Conservation (phyloP, 2,329 filamentous ascomycete species). For the Microascus cirrosus region DNA sequence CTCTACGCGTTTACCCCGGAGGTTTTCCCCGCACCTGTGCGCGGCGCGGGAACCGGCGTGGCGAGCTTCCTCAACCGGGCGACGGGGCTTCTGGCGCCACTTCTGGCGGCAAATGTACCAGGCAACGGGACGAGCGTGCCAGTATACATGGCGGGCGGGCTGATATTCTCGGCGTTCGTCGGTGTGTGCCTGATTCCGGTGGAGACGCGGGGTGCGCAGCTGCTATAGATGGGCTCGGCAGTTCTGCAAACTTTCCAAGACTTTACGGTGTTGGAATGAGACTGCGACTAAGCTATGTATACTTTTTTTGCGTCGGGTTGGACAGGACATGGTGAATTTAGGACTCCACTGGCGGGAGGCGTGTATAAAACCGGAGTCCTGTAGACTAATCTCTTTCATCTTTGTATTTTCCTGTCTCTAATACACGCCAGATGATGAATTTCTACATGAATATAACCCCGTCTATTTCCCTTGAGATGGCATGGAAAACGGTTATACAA, state of each 20-base stretch:
- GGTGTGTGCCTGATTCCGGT: constrained; percentile 51
- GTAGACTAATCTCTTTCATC: neutral
- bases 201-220: constrained; percentile 49
- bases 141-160: constrained; percentile 42
- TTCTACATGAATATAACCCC: neutral
- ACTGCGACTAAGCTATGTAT: too few relatives aligned
- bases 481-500: neutral
- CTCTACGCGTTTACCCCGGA: constrained; percentile 70
- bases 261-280: too few relatives aligned
- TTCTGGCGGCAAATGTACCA: constrained; percentile 52
- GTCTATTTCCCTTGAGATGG: neutral
- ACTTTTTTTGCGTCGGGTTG: neutral
- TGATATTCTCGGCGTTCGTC: constrained; percentile 49
- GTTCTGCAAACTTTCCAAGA: too few relatives aligned
- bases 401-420: neutral
- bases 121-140: constrained; percentile 46
- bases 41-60: constrained; percentile 63
- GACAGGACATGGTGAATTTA: neutral
- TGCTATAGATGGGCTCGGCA: constrained; percentile 25
- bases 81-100: constrained; percentile 55
- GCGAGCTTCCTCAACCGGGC: constrained; percentile 60
- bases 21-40: constrained; percentile 60
- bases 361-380: neutral
- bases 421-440: neutral
- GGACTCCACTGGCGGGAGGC: neutral